Conservation (phyloP, 805 yeast genomes). For the Kluyveromyces wickerhamii region DNA sequence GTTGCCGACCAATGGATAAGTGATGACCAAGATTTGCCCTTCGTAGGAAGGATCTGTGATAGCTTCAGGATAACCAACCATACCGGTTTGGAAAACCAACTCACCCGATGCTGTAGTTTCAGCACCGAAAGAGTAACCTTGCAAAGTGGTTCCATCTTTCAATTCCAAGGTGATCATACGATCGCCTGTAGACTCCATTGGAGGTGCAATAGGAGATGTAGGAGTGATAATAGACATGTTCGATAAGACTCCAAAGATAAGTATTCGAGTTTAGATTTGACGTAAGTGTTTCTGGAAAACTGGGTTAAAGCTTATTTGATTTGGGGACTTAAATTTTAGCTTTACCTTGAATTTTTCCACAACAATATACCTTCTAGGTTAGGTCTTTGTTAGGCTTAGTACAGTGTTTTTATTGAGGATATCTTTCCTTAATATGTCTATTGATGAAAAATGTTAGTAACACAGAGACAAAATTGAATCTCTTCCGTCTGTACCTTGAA, state of each 20-base stretch:
- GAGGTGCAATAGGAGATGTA: conserved; percentile 83
- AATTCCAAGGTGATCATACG: conserved; percentile 82
- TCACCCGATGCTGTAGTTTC: conserved; percentile 87
- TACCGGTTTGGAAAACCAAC: conserved; percentile 97
- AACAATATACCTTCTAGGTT: no score
- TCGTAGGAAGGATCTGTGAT: conserved; percentile 97
- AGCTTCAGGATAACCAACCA: conserved; percentile 99
- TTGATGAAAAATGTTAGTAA: no score
- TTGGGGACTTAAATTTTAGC: no score
- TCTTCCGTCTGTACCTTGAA: no score
- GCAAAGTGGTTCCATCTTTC: conserved; percentile 75
- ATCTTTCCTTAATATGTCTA: no score
- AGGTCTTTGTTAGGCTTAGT: no score
- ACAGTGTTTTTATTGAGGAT: no score
- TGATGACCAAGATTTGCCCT: conserved; percentile 94
- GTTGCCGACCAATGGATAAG: conserved; percentile 95
- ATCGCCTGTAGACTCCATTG: conserved; percentile 77
- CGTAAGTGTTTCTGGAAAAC: no score
- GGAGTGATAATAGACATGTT: conserved; percentile 38
- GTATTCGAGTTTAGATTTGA: no score
- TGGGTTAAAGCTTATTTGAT: no score
- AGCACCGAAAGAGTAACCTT: conserved; percentile 98
- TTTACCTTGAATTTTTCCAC: no score
- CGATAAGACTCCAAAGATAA: conserved; percentile 4
- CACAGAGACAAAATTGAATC: no score